Evolutionary conservation across 768 basidiomycete species (phyloP).

Genomic region (Psilocybe cyanescens): DNA sequence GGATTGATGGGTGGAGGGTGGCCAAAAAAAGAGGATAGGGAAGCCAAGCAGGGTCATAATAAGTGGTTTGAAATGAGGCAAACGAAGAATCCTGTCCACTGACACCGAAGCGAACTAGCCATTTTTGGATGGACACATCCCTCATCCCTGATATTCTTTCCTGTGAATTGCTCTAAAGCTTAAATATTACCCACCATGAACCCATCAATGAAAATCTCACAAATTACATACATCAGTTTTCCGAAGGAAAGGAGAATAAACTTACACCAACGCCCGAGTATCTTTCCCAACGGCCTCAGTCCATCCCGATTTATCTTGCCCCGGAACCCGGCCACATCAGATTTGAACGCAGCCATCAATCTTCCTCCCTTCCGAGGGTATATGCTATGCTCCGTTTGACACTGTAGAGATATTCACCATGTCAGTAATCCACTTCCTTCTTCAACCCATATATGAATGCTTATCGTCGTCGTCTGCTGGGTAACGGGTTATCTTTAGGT

Average conservation of each 20-base stretch:
- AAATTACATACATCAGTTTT: background rate
- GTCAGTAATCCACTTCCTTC: no score
- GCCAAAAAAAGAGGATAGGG: slow-evolving; percentile 4
- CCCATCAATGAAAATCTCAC: slow-evolving; percentile 3
- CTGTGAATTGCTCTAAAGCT: slow-evolving; percentile 1
- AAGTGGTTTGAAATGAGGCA: slow-evolving; percentile 10
- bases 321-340: background rate
- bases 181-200: background rate
- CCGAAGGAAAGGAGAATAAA: background rate
- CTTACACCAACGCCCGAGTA: background rate
- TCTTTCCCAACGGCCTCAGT: background rate
- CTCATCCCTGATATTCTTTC: background rate
- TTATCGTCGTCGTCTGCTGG: no score
- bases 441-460: no score
- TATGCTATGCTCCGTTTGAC: no score
- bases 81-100: slow-evolving; percentile 2
- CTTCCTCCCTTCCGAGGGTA: background rate
- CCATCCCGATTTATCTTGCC: background rate
- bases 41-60: slow-evolving; percentile 9
- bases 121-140: slow-evolving; percentile 1
- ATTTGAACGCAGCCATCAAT: background rate
- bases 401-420: no score
- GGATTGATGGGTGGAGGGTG: background rate
- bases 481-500: no score
- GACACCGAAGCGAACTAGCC: slow-evolving; percentile 18